Conservation (phyloP, 2,329 filamentous ascomycete genomes). For the Talaromyces sp. region DNA sequence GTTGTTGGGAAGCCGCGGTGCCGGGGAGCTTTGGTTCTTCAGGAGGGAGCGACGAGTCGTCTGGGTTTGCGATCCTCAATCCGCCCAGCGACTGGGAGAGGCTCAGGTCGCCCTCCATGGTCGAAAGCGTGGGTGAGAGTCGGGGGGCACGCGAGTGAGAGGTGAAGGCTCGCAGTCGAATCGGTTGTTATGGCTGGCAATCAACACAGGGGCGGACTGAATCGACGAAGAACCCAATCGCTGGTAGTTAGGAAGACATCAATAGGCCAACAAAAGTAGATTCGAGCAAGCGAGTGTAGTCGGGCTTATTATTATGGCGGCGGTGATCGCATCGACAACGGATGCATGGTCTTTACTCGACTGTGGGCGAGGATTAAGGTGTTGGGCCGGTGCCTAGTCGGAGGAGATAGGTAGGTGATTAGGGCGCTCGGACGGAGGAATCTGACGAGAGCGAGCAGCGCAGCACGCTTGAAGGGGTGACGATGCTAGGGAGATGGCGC, state of each 20-base stretch:
- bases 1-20: not conserved
- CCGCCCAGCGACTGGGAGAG: slow-evolving; percentile 89
- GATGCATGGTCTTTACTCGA: slow-evolving; percentile 9
- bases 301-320: slow-evolving; percentile 23
- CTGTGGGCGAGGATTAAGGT: not conserved
- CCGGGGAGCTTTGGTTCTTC: slow-evolving; percentile 21
- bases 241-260: not conserved
- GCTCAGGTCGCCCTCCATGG: slow-evolving; percentile 88
- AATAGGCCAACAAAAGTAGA: not conserved
- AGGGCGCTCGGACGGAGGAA: not conserved
- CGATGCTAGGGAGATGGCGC: not conserved
- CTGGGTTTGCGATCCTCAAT: slow-evolving; percentile 93
- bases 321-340: slow-evolving; percentile 24
- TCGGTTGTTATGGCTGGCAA: not conserved
- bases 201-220: not conserved
- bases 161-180: too few relatives aligned
- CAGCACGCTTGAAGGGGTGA: not conserved
- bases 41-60: slow-evolving; percentile 55
- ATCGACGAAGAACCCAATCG: not conserved
- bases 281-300: slow-evolving; percentile 12
- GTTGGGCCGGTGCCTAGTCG: not conserved
- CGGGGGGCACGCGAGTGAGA: not conserved
- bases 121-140: slow-evolving; percentile 18
- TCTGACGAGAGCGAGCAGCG: not conserved
- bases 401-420: not conserved